Evolutionary conservation across 192 early-diverging fungal species (phyloP).

Genomic region (Phlyctochytrium arcticum): DNA sequence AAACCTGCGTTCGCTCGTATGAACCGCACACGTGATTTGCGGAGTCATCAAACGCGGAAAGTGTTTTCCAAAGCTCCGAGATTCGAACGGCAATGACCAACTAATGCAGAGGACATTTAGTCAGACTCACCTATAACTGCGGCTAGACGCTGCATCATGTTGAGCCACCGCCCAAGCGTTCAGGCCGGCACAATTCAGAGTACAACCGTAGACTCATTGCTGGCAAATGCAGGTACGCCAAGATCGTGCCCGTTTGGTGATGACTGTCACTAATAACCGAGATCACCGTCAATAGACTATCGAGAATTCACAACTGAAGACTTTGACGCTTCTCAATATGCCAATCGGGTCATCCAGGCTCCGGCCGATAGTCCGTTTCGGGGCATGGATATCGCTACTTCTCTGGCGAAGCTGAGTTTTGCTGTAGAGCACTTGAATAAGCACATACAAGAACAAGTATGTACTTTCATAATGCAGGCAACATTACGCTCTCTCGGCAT

Average conservation of each 20-base stretch:
- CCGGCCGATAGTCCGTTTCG: constrained; percentile 44
- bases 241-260: neutral
- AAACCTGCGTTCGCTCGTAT: no score
- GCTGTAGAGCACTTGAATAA: constrained; percentile 72
- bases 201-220: no score
- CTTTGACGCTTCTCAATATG: constrained; percentile 68
- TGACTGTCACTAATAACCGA: neutral
- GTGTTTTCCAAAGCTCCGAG: no score
- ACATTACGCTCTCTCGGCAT: neutral
- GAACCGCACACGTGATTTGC: no score
- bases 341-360: constrained; percentile 61
- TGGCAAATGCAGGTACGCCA: neutral
- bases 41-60: no score
- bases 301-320: constrained; percentile 50
- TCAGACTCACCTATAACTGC: no score
- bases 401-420: constrained; percentile 62
- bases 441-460: constrained; percentile 68
- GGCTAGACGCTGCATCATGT: no score
- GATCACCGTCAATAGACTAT: constrained; percentile 47
- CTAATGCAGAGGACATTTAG: no score
- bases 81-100: no score
- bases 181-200: no score
- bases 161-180: no score
- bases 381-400: constrained; percentile 58
- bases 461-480: neutral